phyloP scores from a whole-genome alignment of 495 filamentous ascomycete species.

The Penicillium canescens region DNA sequence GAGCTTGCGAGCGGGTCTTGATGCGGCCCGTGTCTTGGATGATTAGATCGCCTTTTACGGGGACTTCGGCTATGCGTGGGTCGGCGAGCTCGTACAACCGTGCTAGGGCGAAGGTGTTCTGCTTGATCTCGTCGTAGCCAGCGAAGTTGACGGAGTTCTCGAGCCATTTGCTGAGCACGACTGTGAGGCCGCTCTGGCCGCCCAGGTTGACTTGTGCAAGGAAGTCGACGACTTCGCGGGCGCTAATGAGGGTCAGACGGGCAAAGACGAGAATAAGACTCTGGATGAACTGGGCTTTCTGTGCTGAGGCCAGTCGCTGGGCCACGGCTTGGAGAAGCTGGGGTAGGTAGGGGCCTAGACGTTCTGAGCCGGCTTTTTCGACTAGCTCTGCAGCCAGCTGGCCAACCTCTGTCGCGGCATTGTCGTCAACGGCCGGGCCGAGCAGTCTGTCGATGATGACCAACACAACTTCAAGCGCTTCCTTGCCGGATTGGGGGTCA shows the following conservation, averaged over 20 bases:
- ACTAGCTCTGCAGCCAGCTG: conserved; percentile 92
- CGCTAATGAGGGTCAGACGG: conserved; percentile 76
- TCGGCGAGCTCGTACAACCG: conserved; percentile 88
- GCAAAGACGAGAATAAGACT: conserved; percentile 95
- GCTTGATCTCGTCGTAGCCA: conserved; percentile 93
- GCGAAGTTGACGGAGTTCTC: conserved; percentile 95
- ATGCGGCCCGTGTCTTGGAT: conserved; percentile 79
- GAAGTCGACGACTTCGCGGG: conserved; percentile 90
- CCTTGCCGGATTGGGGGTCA: conserved; percentile 67
- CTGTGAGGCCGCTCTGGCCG: conserved; percentile 69
- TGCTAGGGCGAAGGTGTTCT: conserved; percentile 91
- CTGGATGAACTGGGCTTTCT: conserved; percentile 82
- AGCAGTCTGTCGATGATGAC: conserved; percentile 93
- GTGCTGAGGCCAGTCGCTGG: conserved; percentile 75
- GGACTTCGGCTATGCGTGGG: conserved; percentile 71
- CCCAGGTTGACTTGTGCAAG: conserved; percentile 78
- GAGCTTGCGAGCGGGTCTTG: conserved; percentile 86
- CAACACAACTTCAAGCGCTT: conserved; percentile 83
- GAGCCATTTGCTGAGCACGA: conserved; percentile 92
- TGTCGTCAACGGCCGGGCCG: conserved; percentile 77
- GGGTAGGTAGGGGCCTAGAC: conserved; percentile 83
- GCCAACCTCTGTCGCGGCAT: conserved; percentile 92
- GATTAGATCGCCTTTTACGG: conserved; percentile 90
- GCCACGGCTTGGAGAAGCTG: conserved; percentile 92
- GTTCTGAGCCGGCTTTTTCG: conserved; percentile 86